Evolutionary conservation across 352 stramenopile species (phyloP), one percentile per base, ranked within the genome.

Genomic region (Globisporangium nodosum): DNA sequence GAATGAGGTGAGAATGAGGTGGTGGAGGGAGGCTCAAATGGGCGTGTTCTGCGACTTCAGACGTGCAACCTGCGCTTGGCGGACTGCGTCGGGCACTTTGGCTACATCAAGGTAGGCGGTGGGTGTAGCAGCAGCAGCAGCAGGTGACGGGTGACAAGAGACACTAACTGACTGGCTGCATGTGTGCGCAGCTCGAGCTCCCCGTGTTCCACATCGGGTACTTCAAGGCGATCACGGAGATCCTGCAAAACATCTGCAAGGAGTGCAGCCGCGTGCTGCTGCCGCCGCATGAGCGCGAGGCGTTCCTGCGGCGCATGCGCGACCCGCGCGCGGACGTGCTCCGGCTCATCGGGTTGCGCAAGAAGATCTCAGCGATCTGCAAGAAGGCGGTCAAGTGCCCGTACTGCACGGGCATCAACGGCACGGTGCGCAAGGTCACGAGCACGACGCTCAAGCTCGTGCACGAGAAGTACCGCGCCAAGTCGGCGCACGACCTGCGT

Each of bases 161-260:
- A 33, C 43, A 13, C 40, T 33, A 15, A 37, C 2, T 30, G 24
- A 45, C 54, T 58, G 35, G 4, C 35, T 30, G 20, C 15, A 31
- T 16, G 16, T 24, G 9, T 9, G 12, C n/a, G 12, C 3, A 63
- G 54, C 73, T 99, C 37, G 92, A 96, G 64, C 85, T 99, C 37
- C 98, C 98, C 0, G 97, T 99, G 56, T 99, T 99, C 72, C 97
- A 99, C 78, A 99, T 99, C 73, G 98, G 98, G 5, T 99, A 98
- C 73, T 97, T 99, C 68, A 99, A 99, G 62, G 94, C 98, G 63
- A 99, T 97, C 51, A 89, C 98, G 13, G 90, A 97, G 54, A 90
- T 99, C 18, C 72, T 99, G 37, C 97, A 99, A 70, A 99, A 96
- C 67, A 98, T 99, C 52, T 99, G 97, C 66, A 96, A 96, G 73